Evolutionary conservation across 2,329 filamentous ascomycete genomes (phyloP), one percentile per base, ranked within the genome.

Genomic region (Ascocoryne sarcoides): DNA sequence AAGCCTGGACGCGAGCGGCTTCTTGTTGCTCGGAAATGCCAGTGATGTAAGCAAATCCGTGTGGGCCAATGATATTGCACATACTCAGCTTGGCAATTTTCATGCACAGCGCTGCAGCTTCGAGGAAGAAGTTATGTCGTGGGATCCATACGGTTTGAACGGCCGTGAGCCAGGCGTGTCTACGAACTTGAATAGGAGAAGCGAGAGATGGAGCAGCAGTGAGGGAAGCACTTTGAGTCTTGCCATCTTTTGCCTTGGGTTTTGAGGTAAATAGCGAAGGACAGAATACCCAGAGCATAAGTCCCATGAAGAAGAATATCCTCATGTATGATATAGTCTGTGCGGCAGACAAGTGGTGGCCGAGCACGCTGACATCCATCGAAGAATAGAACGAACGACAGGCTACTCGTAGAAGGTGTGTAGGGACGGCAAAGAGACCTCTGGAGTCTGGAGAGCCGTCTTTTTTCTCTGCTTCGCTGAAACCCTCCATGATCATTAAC

Each of bases 81-180:
- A 87, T 60, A 52, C 84, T 84, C 37, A 94, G 81, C 62, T 94
- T 94, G 41, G 84, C 62, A 40, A 81, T 85, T 67, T 95, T 92
- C 31, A 87, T 68, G 5, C 79, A 70, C 17, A 95, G 71, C 3
- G 88, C 89, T 12, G 84, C 79, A 40, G 85, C 82, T 61, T 95
- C 90, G 3, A 93, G 76, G 50, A 90, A 73, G 60, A 94, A 89
- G 51, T 82, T 85, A 60, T 94, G 86, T 15, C 82, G 77, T 9
- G 90, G 90, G 10, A 95, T 84, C 76, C 88, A 93, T 17, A 95
- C 85, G 3, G 84, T 90, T 63, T 95, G 89, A 44, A 95, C 82
- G 5, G 89, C 85, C 3, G 89, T 95, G 42, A 93, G 78, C 89
- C 90, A 95, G 21, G 89, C 89, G 60, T 88, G 84, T 45, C 83